Evolutionary conservation across 768 basidiomycete species (phyloP).

Genomic region (Phlebiopsis gigantea): DNA sequence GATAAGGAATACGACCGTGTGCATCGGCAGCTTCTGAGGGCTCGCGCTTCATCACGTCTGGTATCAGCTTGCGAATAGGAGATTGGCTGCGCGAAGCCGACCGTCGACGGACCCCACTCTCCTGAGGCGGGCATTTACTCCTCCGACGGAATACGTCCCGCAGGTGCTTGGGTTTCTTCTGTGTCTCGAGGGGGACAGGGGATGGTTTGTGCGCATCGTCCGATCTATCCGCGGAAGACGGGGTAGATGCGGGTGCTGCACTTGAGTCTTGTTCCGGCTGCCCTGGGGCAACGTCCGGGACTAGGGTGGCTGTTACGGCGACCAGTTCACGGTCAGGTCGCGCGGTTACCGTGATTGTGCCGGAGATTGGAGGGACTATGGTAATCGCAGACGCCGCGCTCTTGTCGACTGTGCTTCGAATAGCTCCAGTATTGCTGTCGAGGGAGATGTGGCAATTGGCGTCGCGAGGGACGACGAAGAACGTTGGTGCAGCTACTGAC

Average conservation of each 20-base stretch:
- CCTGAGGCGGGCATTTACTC: background rate
- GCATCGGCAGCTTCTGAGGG: conserved; percentile 1
- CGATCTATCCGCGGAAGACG: background rate
- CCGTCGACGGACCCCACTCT: background rate
- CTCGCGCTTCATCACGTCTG: background rate
- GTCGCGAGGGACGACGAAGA: background rate
- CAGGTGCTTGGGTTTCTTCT: background rate
- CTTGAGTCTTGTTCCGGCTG: background rate
- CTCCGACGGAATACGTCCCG: background rate
- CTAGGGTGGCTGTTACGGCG: background rate
- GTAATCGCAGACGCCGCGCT: background rate
- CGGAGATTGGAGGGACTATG: conserved; percentile 6
- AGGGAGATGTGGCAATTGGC: conserved; percentile 2
- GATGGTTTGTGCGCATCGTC: background rate
- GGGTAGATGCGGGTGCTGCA: background rate
- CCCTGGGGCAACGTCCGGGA: background rate
- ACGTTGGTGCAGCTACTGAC: background rate
- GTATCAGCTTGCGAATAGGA: background rate
- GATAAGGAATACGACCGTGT: background rate
- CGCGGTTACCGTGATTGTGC: conserved; percentile 7
- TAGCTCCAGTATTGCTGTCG: background rate
- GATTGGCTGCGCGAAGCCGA: background rate
- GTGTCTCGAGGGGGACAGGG: background rate
- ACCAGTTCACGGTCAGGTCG: background rate
- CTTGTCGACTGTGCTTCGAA: background rate